Evolutionary conservation across 305 asterid genomes (phyloP).

Genomic region (Fraxinus ornus): DNA sequence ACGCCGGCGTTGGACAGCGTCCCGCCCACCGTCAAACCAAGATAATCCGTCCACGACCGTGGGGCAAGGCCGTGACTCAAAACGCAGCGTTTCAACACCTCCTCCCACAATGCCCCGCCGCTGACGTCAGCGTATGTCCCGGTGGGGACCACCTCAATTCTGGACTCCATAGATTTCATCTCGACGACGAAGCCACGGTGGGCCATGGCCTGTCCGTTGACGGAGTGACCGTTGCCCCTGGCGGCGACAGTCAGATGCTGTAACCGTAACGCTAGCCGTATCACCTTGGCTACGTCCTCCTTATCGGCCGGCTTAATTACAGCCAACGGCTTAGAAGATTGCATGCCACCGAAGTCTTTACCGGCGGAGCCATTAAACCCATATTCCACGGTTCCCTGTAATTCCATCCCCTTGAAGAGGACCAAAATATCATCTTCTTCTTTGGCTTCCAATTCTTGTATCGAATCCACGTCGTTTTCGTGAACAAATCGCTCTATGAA

Average conservation of each 20-base stretch:
- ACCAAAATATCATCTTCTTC: slow-evolving; percentile 30
- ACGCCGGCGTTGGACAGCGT: slow-evolving; percentile 93
- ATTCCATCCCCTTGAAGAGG: slow-evolving; percentile 39
- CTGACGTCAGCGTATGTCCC: slow-evolving; percentile 61
- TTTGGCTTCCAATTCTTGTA: slow-evolving; percentile 35
- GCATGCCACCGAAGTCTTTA: slow-evolving; percentile 76
- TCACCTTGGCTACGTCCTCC: slow-evolving; percentile 61
- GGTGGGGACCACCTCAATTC: slow-evolving; percentile 35
- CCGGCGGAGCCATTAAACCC: slow-evolving; percentile 33
- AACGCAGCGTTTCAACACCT: slow-evolving; percentile 65
- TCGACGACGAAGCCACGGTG: slow-evolving; percentile 69
- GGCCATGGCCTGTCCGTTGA: slow-evolving; percentile 96
- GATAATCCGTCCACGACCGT: slow-evolving; percentile 87
- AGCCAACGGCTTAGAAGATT: slow-evolving; percentile 54
- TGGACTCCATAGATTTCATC: slow-evolving; percentile 48
- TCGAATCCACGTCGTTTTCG: slow-evolving; percentile 55
- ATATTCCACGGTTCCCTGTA: slow-evolving; percentile 46
- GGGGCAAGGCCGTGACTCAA: slow-evolving; percentile 59
- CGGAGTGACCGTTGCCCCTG: slow-evolving; percentile 93
- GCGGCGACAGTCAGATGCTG: slow-evolving; percentile 78
- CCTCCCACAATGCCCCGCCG: slow-evolving; percentile 93
- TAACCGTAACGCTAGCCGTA: slow-evolving; percentile 46
- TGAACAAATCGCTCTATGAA: slow-evolving; percentile 54
- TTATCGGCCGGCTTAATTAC: slow-evolving; percentile 47
- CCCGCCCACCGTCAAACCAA: slow-evolving; percentile 87